Evolutionary conservation across 176 grass and related monocot species (phyloP), one percentile per base, ranked within the genome.

Genomic region (Dendrocalamus sinicus): DNA sequence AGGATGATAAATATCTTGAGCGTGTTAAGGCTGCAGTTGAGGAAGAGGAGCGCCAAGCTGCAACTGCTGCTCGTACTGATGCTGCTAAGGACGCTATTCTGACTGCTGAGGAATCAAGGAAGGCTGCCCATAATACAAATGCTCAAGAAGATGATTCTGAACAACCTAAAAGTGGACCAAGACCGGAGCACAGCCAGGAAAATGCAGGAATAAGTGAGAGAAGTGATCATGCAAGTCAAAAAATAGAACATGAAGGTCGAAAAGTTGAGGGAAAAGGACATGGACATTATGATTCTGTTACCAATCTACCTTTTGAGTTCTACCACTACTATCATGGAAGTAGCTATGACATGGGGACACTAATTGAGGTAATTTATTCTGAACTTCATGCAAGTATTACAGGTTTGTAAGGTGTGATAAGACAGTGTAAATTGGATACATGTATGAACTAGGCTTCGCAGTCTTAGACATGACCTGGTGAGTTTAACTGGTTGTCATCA

Each of bases 291-390:
- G 90, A 89, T 61, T 90, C 88, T 76, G 46, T 89, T 85, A 84
- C 77, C 71, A 99, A 89, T 89, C 81, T 96, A 52, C 96, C 96
- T 32, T 88, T 89, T 87, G 96, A 96, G 88, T 99, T 99, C 88
- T 95, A 95, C 83, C 96, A 96, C 67, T 99, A 96, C 78, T 99
- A 96, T 89, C 86, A 99, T 79, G 96, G 93, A 65, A 95, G 96
- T 71, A 94, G 78, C 86, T 94, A 96, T 86, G 96, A 99, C 73
- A 89, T 96, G 92, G 96, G 96, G 62, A 99, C 96, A 64, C 90
- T 99, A 52, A 94, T 99, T 72, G 93, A 99, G 92, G 96, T 99
- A 87, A 89, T 66, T 60, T 88, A 85, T 78, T 70, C 28, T 83
- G 10, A 67, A 79, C 7, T 83, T 83, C 17, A 46, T 87, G 41